These are phyloP conservation scores for Colletotrichum simmondsii DNA, from an alignment of 2,329 filamentous ascomycete species.

Conservation along the genomic window DNA sequence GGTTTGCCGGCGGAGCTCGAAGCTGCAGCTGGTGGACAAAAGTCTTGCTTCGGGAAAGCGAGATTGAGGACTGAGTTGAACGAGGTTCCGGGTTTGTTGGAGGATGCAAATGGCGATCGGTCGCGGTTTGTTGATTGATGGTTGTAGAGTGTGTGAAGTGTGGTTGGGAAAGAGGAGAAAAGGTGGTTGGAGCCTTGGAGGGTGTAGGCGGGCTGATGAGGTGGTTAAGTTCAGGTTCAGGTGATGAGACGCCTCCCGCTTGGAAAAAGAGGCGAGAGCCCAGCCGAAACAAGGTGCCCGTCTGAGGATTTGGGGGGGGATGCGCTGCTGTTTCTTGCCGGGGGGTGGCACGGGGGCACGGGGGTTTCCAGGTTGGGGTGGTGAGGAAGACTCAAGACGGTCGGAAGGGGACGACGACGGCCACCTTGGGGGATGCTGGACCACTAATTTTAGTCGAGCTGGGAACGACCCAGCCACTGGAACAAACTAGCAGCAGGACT, in stretches of 20 bases:
- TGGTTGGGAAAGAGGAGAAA: slow-evolving; percentile 33
- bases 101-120: slow-evolving; percentile 7
- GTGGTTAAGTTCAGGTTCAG: slow-evolving; percentile 34
- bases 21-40: slow-evolving; percentile 11
- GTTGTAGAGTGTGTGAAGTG: slow-evolving; percentile 14
- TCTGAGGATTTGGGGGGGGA: slow-evolving; percentile 34
- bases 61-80: slow-evolving; percentile 11
- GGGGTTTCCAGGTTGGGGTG: background rate
- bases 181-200: slow-evolving; percentile 33
- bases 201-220: slow-evolving; percentile 31
- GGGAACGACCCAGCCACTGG: slow-evolving; percentile 34
- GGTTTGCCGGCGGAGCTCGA: slow-evolving; percentile 14
- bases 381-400: background rate
- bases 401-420: slow-evolving; percentile 13
- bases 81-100: slow-evolving; percentile 15
- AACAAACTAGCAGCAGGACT: slow-evolving; percentile 14
- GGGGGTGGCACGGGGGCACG: slow-evolving; percentile 1
- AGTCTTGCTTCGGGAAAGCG: background rate
- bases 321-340: slow-evolving; percentile 19
- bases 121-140: slow-evolving; percentile 17
- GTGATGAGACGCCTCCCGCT: slow-evolving; percentile 33
- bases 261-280: slow-evolving; percentile 32
- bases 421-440: slow-evolving; percentile 18
- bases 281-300: slow-evolving; percentile 34
- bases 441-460: slow-evolving; percentile 33